Base-by-base conservation (phyloP, 1,284 basidiomycete species). In the Heterobasidion irregulare region DNA sequence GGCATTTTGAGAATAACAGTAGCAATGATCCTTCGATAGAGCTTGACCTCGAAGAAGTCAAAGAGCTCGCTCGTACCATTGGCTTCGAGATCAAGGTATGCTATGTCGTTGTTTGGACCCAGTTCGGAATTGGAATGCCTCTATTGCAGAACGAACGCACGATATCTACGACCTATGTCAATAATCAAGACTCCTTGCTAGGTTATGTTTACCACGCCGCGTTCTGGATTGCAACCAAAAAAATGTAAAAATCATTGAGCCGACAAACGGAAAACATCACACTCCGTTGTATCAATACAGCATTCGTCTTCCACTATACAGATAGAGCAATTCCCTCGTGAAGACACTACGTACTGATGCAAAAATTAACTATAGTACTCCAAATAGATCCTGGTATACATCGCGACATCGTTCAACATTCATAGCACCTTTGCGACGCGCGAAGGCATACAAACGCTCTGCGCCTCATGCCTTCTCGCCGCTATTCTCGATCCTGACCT, bases 151-250 rank as follows among this genome's bases (percentile, higher is more conserved):
- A 95, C 60, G 91, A 94, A 69, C 75, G 76, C 51, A 85, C 79
- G 33, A 82, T 98, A 51, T 78, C 84, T 58, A 89, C 92, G 16
- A 90, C 89, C 1, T 99, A 98, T 66, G 95, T 94, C 7, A 91
- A 84, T 59, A 92, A 94, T 63, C 74, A 82, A 5, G 77, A 84
- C 59, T 84, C 83, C 19, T 92, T 98, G 90, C 76, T 98, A n/a
- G 79, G 82, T 35, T 95, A 98, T 65, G 77, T 88, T 16, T 98
- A 98, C 68, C 80, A 86, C 61, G 77, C 90, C 2, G 82, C 83
- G 2, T 93, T 93, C 70, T 94, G 89, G 87, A 89, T 83, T 1
- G 92, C 91, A 2, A 92, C 80, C 9, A 93, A 90, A 18, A 55
- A 47, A 36, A 2, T 61, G 41, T 61, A 54, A 41, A 41, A 26